These are phyloP conservation scores for Fraxinus pennsylvanica DNA, from an alignment of 257 asterid genomes.

Conservation along the genomic window DNA sequence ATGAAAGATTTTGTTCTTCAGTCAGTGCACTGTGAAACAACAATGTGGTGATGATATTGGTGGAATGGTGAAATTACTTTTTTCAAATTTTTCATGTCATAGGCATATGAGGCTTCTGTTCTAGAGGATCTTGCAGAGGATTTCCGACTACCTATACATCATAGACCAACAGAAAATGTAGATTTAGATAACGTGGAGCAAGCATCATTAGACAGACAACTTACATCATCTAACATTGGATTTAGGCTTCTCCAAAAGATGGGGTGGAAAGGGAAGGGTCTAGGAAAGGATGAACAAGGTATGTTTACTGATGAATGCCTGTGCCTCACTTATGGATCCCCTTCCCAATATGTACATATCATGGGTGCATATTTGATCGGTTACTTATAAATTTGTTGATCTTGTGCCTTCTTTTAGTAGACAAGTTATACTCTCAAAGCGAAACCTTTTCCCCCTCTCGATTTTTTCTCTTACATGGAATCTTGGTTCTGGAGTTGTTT, in stretches of 20 bases:
- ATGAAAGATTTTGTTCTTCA: background rate
- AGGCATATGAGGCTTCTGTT: slow-evolving; percentile 69
- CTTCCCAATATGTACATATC: background rate
- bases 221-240: slow-evolving; percentile 81
- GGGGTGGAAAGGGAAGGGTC: slow-evolving; percentile 99
- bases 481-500: background rate
- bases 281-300: slow-evolving; percentile 99
- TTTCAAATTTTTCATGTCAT: slow-evolving; percentile 26
- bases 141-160: slow-evolving; percentile 81
- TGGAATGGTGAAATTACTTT: slow-evolving; percentile 14
- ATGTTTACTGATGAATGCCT: slow-evolving; percentile 14
- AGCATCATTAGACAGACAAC: slow-evolving; percentile 80
- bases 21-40: slow-evolving; percentile 4
- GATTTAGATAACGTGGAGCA: slow-evolving; percentile 93
- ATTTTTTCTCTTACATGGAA: background rate
- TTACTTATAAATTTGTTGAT: background rate
- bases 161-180: slow-evolving; percentile 83
- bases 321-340: slow-evolving; percentile 7
- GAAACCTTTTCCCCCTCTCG: background rate
- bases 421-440: background rate
- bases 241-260: slow-evolving; percentile 95
- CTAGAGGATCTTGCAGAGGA: slow-evolving; percentile 94
- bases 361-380: background rate
- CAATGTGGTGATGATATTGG: slow-evolving; percentile 4
- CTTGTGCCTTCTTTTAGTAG: background rate